Base-by-base conservation (phyloP, 345 rosid species). In the Kernera saxatilis region DNA sequence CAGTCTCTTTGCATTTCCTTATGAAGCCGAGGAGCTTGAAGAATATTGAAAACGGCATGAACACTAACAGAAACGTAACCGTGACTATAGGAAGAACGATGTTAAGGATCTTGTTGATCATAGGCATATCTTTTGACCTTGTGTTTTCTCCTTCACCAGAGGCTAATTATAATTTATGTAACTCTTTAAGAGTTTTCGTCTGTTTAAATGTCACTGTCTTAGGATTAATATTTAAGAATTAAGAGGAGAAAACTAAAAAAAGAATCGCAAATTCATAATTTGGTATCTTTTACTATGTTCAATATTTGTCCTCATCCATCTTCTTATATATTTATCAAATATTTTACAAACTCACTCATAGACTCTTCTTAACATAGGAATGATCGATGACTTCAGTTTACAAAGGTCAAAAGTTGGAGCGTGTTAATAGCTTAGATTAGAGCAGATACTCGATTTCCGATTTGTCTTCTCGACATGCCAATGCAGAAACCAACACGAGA, bases 41-140 rank as follows among this genome's bases (percentile, higher is more conserved):
- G 26, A 73, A 9, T 25, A 73, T 56, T 46, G 64, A 71, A 3
- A 82, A 70, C 3, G 84, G 90, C 64, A 82, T 73, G 61, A 81
- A 63, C 49, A 80, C 61, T 48, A 80, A 54, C 0, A 83, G 64
- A 36, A 63, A 67, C 43, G 77, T 70, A 74, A 82, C 69, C 17
- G 82, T 77, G 49, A 82, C 66, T 5, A 78, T 65, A 40, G 86
- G 87, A 15, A 76, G 79, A 27, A 70, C 72, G 0, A 79, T 30
- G 72, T 85, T 80, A 0, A 87, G 76, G 51, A 80, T 72, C 59
- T 43, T 78, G 74, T 80, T 65, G 29, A 80, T 71, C 11, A 76
- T 12, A 56, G 76, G 85, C 85, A 81, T 78, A 35, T 19, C 7
- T 27, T 43, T 35, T 17, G 57, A 45, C 26, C 32, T 56, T 56